phyloP scores from a whole-genome alignment of 108 stramenopile genomes.

The Skeletonema potamos region DNA sequence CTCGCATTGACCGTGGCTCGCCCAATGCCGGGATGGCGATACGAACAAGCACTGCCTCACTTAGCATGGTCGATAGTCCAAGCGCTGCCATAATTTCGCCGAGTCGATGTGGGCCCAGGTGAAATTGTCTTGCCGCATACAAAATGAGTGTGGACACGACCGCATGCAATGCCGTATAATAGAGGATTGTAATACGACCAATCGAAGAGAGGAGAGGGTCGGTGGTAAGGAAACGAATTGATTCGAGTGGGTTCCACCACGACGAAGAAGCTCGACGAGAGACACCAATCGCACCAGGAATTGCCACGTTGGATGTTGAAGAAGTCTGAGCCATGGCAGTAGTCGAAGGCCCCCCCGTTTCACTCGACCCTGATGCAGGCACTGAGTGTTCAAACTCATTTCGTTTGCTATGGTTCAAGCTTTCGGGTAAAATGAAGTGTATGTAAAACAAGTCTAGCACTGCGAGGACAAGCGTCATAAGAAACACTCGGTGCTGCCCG shows the following conservation, averaged over 20 bases:
- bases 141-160: slow-evolving; percentile 87
- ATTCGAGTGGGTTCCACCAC: slow-evolving; percentile 70
- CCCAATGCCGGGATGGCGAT: slow-evolving; percentile 81
- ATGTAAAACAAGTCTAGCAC: slow-evolving; percentile 80
- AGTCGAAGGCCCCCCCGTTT: background rate
- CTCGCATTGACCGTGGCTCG: slow-evolving; percentile 69
- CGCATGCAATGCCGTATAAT: slow-evolving; percentile 94
- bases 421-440: slow-evolving; percentile 75
- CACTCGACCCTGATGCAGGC: slow-evolving; percentile 1
- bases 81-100: slow-evolving; percentile 92
- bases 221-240: slow-evolving; percentile 48
- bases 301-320: slow-evolving; percentile 29
- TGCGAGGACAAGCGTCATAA: slow-evolving; percentile 57
- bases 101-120: slow-evolving; percentile 73
- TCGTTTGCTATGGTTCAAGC: slow-evolving; percentile 24
- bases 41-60: slow-evolving; percentile 92
- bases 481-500: slow-evolving; percentile 71
- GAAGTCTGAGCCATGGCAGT: slow-evolving; percentile 26
- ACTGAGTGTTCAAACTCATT: slow-evolving; percentile 17
- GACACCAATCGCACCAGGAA: slow-evolving; percentile 17
- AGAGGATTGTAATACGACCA: slow-evolving; percentile 86
- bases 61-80: slow-evolving; percentile 92
- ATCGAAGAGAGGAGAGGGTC: slow-evolving; percentile 84
- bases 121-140: slow-evolving; percentile 85
- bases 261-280: slow-evolving; percentile 37